Base-by-base conservation (phyloP, 768 basidiomycete genomes). In the Psilocybe tampanensis region DNA sequence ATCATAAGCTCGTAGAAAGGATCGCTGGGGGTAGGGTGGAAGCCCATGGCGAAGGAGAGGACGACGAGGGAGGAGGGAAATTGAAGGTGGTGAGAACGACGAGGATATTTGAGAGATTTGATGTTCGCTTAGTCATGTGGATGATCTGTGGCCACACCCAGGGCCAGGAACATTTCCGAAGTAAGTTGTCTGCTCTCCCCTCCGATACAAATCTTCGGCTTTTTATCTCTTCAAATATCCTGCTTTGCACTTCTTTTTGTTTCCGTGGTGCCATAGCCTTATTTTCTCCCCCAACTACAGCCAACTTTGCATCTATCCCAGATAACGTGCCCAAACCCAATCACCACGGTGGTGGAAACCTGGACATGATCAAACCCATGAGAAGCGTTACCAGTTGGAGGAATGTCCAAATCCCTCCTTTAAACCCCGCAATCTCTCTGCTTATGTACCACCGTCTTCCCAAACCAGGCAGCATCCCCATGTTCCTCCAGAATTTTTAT, bases 1-100 rank as follows among this genome's bases (percentile, higher is more conserved):
- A 70, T 69, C 77, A 80, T 79, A 42, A 78, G 56, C 54, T 78
- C 73, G 45, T 72, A 71, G 67, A 81, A 80, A 4, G 79, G 80
- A 60, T 80, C 79, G 43, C 64, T 65, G 22, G 74, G 72, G 33
- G 66, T 70, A 19, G 75, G 68, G 33, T 66, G 63, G 64, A 73
- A 73, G 24, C 62, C 72, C 76, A 77, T 76, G 52, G 55, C 51
- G 55, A 47, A 54, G 64, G 58, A 43, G 52, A 59, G 57, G 51
- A 41, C 42, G 56, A 58, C 51, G 33, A 53, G 47, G 43, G 55
- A 32, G 41, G 18, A 41, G 48, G 45, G 43, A 29, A 34, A 48
- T 48, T 45, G 36, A 26, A 45, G 51, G 42, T 24, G 59, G 44
- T 58, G 56, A 54, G 60, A 60, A 58, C 53, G 59, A 55, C 53